Conservation (phyloP, 2,329 filamentous ascomycete genomes). For the Colletotrichum spinosum region DNA sequence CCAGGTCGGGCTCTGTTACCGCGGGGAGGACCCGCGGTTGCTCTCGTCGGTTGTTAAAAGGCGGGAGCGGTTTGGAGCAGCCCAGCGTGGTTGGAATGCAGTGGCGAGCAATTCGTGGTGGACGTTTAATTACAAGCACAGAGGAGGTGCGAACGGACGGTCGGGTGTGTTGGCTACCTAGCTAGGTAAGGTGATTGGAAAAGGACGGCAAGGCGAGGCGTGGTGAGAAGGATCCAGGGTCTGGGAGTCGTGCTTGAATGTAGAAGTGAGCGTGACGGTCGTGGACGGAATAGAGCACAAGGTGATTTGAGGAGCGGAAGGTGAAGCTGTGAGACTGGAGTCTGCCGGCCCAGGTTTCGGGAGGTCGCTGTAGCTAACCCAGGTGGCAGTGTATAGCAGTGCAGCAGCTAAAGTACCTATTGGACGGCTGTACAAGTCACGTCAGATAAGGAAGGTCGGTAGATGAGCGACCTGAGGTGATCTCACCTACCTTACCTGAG, state of each 20-base stretch:
- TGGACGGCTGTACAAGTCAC: too few species aligned
- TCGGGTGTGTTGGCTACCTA: constrained; percentile 5
- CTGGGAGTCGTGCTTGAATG: constrained; percentile 27
- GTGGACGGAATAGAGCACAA: background rate
- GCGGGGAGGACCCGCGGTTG: constrained; percentile 53
- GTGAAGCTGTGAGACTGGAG: constrained; percentile 32
- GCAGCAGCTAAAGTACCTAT: constrained; percentile 1
- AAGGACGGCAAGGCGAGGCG: constrained; percentile 16
- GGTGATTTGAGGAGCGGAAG: constrained; percentile 17
- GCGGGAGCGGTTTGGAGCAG: constrained; percentile 6
- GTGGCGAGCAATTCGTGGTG: constrained; percentile 33
- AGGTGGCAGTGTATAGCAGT: background rate
- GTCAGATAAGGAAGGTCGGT: too few species aligned
- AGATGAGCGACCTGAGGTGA: too few species aligned
- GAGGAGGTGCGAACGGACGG: constrained; percentile 16
- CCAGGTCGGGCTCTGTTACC: constrained; percentile 54
- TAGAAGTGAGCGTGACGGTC: background rate
- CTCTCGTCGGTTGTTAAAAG: constrained; percentile 32
- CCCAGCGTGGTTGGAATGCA: constrained; percentile 30
- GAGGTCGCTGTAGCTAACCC: background rate
- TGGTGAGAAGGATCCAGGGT: constrained; percentile 15
- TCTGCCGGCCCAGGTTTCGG: constrained; percentile 32
- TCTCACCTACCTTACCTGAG: too few species aligned
- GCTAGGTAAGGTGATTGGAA: constrained; percentile 9
- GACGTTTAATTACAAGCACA: constrained; percentile 33